phyloP scores from a whole-genome alignment of 2,329 filamentous ascomycete genomes.

The Neonectria coccinea region DNA sequence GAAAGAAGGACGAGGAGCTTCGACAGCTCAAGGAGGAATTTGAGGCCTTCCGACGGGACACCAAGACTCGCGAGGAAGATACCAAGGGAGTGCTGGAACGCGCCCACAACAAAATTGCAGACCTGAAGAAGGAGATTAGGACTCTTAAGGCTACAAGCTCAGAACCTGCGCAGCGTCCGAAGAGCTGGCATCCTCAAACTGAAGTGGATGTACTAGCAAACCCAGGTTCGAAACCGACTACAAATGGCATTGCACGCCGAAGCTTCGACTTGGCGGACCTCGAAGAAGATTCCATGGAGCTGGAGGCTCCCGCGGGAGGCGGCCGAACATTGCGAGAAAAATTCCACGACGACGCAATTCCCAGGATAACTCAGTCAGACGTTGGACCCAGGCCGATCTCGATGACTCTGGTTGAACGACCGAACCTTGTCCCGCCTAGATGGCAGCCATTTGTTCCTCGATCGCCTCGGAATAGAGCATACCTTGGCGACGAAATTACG shows the following conservation, averaged over 20 bases:
- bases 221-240: conserved; percentile 22
- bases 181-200: conserved; percentile 47
- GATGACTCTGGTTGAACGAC: conserved; percentile 39
- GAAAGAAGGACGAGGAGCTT: conserved; percentile 63
- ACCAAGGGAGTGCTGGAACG: conserved; percentile 66
- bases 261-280: conserved; percentile 47
- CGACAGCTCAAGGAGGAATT: conserved; percentile 64
- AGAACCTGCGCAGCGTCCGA: conserved; percentile 40
- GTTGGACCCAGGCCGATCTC: conserved; percentile 28
- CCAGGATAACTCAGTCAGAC: conserved; percentile 33
- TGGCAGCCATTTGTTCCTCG: conserved; percentile 58
- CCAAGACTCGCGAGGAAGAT: conserved; percentile 66
- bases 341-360: conserved; percentile 48
- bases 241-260: conserved; percentile 32
- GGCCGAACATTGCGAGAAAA: conserved; percentile 51
- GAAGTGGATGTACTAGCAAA: conserved; percentile 31
- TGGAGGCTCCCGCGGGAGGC: conserved; percentile 33
- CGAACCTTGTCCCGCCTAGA: conserved; percentile 50
- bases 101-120: conserved; percentile 67
- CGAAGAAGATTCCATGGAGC: conserved; percentile 30
- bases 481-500: conserved; percentile 51
- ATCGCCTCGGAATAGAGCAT: conserved; percentile 54
- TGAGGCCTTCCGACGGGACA: conserved; percentile 64
- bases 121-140: conserved; percentile 66
- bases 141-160: conserved; percentile 53